Evolutionary conservation across 2,329 filamentous ascomycete genomes (phyloP).

Genomic region (Chrysoporthe cubensis): DNA sequence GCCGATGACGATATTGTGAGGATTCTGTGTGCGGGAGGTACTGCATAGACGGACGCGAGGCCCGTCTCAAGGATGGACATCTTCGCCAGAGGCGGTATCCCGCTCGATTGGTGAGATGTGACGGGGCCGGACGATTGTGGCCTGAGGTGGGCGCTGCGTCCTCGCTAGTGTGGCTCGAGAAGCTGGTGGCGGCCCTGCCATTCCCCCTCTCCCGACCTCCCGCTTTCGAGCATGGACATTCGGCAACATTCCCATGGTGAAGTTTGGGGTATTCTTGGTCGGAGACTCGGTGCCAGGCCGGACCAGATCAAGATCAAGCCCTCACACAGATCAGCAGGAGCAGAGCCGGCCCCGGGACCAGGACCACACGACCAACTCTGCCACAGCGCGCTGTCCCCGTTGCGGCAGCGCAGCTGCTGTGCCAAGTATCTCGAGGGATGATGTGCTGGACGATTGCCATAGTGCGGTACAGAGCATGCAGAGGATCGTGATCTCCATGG

Average conservation of each 20-base stretch:
- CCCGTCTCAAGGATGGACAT: background rate
- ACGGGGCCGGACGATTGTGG: background rate
- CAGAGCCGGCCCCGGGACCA: background rate
- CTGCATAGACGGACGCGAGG: background rate
- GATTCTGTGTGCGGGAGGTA: too few species aligned
- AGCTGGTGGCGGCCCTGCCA: background rate
- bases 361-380: background rate
- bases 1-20: background rate
- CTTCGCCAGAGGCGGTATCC: background rate
- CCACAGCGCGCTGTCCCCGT: background rate
- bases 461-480: background rate
- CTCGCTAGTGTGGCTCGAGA: background rate
- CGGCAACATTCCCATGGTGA: slow-evolving; percentile 14
- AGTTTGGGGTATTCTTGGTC: background rate
- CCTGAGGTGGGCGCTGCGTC: background rate
- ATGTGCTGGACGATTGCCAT: background rate
- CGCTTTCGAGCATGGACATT: slow-evolving; percentile 10
- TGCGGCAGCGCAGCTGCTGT: background rate
- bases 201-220: background rate
- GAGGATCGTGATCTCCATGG: slow-evolving; percentile 1
- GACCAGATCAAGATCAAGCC: background rate
- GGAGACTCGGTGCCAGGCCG: background rate
- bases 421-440: too few species aligned
- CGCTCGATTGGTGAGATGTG: background rate
- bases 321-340: background rate